phyloP scores from a whole-genome alignment of 1,284 basidiomycete species.

The Xerocomus amazonicus region DNA sequence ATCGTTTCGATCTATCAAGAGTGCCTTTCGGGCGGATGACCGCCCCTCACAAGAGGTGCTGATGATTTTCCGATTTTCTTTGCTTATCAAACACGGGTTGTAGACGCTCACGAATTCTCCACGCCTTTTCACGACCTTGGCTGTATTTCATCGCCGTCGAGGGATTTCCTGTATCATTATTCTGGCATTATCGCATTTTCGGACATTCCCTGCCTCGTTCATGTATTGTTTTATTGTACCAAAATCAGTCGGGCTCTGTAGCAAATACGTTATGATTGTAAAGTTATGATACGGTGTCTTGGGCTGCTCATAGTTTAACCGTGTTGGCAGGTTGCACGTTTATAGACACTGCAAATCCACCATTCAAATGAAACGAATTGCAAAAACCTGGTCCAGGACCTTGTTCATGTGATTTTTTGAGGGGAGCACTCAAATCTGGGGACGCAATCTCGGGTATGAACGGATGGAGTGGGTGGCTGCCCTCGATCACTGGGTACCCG shows the following conservation, averaged over 20 bases:
- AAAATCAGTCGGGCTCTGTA: slow-evolving; percentile 27
- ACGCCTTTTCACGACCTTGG: slow-evolving; percentile 25
- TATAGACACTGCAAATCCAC: no score
- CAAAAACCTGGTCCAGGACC: neutral
- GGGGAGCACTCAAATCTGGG: neutral
- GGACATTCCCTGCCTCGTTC: slow-evolving; percentile 19
- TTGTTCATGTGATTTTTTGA: slow-evolving; percentile 1
- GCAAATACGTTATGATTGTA: slow-evolving; percentile 37
- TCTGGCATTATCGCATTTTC: slow-evolving; percentile 28
- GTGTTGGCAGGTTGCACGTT: neutral
- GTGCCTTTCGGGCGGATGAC: slow-evolving; percentile 14
- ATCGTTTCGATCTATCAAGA: slow-evolving; percentile 5
- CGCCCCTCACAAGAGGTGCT: no score
- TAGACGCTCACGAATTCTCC: slow-evolving; percentile 26
- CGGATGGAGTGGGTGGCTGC: neutral
- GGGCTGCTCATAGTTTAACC: neutral
- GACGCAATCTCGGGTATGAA: slow-evolving; percentile 1
- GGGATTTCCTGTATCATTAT: slow-evolving; percentile 33
- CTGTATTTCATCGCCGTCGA: slow-evolving; percentile 29
- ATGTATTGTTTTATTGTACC: slow-evolving; percentile 23
- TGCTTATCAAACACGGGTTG: slow-evolving; percentile 5
- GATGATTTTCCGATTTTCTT: slow-evolving; percentile 2
- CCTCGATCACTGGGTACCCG: neutral
- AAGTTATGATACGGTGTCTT: slow-evolving; percentile 28
- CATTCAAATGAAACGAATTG: neutral